These are phyloP conservation scores for Aquilaria malaccensis DNA, from an alignment of 345 rosid genomes.

Conservation along the genomic window DNA sequence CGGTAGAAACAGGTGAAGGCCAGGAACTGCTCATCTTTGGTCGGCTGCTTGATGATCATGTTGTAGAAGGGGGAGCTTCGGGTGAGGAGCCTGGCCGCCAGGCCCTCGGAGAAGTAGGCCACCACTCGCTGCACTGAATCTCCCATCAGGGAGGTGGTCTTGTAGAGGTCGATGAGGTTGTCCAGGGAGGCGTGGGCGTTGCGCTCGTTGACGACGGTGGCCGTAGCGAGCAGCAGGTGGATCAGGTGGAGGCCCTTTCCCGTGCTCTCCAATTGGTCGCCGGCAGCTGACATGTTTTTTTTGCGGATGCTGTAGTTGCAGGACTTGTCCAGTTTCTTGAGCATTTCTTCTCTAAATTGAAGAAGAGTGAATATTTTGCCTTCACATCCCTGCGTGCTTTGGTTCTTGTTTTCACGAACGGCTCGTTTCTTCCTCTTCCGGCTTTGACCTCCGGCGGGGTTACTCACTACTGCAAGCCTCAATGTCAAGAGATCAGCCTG, in stretches of 20 bases:
- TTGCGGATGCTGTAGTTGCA: too few relatives aligned
- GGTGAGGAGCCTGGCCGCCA: slow-evolving; percentile 45
- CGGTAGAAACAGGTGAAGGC: slow-evolving; percentile 51
- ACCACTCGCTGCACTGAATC: slow-evolving; percentile 61
- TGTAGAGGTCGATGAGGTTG: slow-evolving; percentile 37
- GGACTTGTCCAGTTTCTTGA: slow-evolving; percentile 25
- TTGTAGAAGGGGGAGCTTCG: slow-evolving; percentile 45
- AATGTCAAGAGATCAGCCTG: slow-evolving; percentile 36
- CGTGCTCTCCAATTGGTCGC: slow-evolving; percentile 16
- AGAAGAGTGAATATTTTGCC: slow-evolving; percentile 42
- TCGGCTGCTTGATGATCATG: slow-evolving; percentile 50
- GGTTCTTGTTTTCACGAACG: slow-evolving; percentile 17
- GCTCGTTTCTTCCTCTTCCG: slow-evolving; percentile 20
- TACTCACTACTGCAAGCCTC: slow-evolving; percentile 40
- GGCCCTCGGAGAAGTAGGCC: slow-evolving; percentile 51
- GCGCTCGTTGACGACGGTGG: slow-evolving; percentile 40
- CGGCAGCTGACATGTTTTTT: slow-evolving; percentile 1
- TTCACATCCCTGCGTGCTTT: slow-evolving; percentile 20
- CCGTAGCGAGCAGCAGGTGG: slow-evolving; percentile 46
- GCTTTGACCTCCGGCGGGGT: slow-evolving; percentile 2
- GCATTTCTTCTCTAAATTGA: slow-evolving; percentile 50
- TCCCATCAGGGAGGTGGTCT: slow-evolving; percentile 35
- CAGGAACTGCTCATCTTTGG: slow-evolving; percentile 34
- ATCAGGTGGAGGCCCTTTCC: slow-evolving; percentile 53
- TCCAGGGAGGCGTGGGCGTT: slow-evolving; percentile 26